These are phyloP conservation scores for Salix caprea DNA, from an alignment of 345 rosid species.

Conservation along the genomic window DNA sequence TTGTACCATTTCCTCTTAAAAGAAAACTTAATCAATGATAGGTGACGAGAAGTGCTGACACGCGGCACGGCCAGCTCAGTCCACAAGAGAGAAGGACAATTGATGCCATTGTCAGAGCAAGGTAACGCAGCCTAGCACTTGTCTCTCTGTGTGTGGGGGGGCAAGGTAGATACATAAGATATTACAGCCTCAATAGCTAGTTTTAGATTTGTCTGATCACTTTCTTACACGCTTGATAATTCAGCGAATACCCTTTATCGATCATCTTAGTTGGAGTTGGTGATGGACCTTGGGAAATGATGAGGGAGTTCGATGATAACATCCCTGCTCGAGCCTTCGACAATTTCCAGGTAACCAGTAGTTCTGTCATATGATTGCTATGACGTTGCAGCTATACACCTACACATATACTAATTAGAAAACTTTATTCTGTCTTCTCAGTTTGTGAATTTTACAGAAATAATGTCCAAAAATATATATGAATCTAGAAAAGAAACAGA, in stretches of 20 bases:
- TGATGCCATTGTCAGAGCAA: constrained; percentile 88
- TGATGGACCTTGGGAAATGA: constrained; percentile 99
- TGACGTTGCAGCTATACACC: background rate
- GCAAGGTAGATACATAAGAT: background rate
- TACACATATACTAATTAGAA: background rate
- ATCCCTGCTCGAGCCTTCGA: constrained; percentile 93
- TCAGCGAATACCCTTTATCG: constrained; percentile 83
- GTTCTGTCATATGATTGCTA: background rate
- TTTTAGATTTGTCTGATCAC: background rate
- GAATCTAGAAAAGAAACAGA: constrained; percentile 71
- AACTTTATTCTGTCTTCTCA: constrained; percentile 18
- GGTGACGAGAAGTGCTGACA: constrained; percentile 94
- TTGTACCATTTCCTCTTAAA: background rate
- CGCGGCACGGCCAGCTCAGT: constrained; percentile 61
- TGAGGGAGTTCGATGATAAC: constrained; percentile 94
- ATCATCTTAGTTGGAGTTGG: constrained; percentile 92
- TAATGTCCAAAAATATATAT: constrained; percentile 69
- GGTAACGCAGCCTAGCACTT: constrained; percentile 37
- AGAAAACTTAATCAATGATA: constrained; percentile 12
- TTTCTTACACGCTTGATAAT: background rate
- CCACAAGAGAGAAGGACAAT: constrained; percentile 93
- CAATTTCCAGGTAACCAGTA: constrained; percentile 72
- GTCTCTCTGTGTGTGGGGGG: background rate
- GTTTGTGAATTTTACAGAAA: constrained; percentile 94
- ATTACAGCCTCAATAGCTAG: background rate